Evolutionary conservation across 352 stramenopile species (phyloP), one percentile per base, ranked within the genome.

Genomic region (Globisporangium perplexum): DNA sequence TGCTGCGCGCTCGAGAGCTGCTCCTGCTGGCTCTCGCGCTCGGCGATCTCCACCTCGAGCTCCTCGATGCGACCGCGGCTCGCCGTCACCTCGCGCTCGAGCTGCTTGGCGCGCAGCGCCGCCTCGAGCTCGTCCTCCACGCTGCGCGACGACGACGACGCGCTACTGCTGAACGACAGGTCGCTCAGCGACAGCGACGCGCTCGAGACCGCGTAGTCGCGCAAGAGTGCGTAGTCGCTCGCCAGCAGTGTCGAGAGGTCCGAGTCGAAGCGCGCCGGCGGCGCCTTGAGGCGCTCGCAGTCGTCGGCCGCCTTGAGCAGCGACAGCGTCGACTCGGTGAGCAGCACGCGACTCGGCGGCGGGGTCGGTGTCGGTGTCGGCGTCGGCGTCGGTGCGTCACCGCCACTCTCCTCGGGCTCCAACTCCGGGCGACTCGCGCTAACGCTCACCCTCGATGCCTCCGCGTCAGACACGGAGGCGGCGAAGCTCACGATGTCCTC

Each of bases 71-170:
- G 77, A 8, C 72, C 50, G 14, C 76, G 71, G 55, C 82, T 90
- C 5, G 66, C 65, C 42, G 83, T 68, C 6, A 90, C 82, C 33
- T 92, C 78, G n/a, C 76, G 75, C 56, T 92, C 82, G 2, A 88
- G 65, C 41, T 88, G 63, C 10, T 69, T 69, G 3, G 77, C 77
- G 8, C 77, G 77, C 3, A 81, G 57, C 53, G 68, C 68, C 0
- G 80, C 82, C 22, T 81, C 77, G 1, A 87, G 57, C 39, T 88
- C 78, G n/a, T 89, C 82, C 28, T 85, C 74, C 24, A 74, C 78
- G 43, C 67, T 72, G 20, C 55, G 65, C 43, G 52, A n/a, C 51
- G 55, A 17, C 31, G 39, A 24, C 41, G 50, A n/a, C 50, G 57
- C 22, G 38, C 7, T 22, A 56, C 52, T 68, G 33, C 50, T 69